Conservation (phyloP, 805 yeast species). For the Phaffomyces opuntiae region DNA sequence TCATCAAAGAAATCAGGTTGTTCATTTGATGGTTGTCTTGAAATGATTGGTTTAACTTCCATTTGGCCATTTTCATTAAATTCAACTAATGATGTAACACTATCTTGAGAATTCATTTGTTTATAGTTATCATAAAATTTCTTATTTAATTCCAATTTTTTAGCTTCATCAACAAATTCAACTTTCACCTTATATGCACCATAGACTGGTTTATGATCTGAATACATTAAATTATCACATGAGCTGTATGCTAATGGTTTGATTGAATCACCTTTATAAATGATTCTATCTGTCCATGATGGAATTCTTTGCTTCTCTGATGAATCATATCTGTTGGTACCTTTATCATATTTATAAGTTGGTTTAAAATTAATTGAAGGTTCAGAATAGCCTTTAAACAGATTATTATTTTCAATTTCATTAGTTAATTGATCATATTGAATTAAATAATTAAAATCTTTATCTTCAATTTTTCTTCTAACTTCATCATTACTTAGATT, state of each 20-base stretch:
- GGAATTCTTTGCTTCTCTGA: constrained; percentile 92
- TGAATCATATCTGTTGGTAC: constrained; percentile 57
- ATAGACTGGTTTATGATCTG: constrained; percentile 93
- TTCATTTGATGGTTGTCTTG: background rate
- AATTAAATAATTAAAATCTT: constrained; percentile 44
- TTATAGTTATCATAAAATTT: constrained; percentile 57
- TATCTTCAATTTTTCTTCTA: constrained; percentile 41
- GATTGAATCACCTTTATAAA: constrained; percentile 53
- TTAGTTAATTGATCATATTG: constrained; percentile 71
- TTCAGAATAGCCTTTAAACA: constrained; percentile 73
- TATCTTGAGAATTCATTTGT: constrained; percentile 25
- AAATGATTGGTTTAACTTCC: background rate
- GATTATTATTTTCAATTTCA: constrained; percentile 66
- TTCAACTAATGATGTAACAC: constrained; percentile 17
- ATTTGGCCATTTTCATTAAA: constrained; percentile 1
- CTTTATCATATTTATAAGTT: constrained; percentile 91
- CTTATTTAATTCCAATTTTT: constrained; percentile 46
- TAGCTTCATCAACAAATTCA: constrained; percentile 58
- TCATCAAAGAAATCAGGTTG: constrained; percentile 18
- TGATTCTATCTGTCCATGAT: constrained; percentile 91
- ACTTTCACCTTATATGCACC: constrained; percentile 67
- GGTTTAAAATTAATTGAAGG: constrained; percentile 73
- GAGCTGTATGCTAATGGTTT: constrained; percentile 64
- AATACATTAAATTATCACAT: constrained; percentile 49
- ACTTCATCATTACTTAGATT: constrained; percentile 67